Percentiles rank a stretch among this genome's conserved stretches.
Conservation (phyloP, 148 eudicot genomes). For the Drosera capensis region DNA sequence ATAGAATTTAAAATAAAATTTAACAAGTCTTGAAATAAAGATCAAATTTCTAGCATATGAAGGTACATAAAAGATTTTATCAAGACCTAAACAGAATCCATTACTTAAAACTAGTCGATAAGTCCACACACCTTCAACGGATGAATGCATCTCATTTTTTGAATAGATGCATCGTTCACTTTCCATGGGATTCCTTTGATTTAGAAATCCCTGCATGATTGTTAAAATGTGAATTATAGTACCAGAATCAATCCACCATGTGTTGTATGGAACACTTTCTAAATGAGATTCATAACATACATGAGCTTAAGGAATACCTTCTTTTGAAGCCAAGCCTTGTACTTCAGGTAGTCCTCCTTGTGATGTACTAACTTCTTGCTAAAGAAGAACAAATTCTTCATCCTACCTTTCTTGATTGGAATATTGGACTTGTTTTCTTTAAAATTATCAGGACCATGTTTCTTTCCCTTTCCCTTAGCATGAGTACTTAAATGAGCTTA, state of each 20-base stretch:
- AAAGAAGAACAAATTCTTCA: too few relatives aligned
- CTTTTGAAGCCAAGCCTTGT: neutral
- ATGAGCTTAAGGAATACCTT: neutral
- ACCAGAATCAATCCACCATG: neutral
- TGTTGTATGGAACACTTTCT: neutral
- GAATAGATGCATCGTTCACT: neutral
- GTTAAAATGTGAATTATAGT: neutral
- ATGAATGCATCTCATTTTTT: neutral
- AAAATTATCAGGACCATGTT: too few relatives aligned
- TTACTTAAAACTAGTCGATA: too few relatives aligned
- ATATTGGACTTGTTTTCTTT: neutral
- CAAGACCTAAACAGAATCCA: neutral
- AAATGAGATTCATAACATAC: neutral
- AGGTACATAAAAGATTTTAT: neutral
- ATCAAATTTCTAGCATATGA: neutral
- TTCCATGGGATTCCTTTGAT: neutral
- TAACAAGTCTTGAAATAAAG: too few relatives aligned
- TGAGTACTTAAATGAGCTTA: neutral
- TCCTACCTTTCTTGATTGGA: neutral
- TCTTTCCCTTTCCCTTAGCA: neutral
- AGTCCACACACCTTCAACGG: neutral
- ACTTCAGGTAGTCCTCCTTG: neutral
- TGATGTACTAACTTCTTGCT: neutral
- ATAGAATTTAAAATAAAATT: too few relatives aligned
- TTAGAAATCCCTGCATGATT: neutral